These are phyloP conservation scores for Xylaria sp. DNA, from an alignment of 2,329 filamentous ascomycete species.

Conservation along the genomic window DNA sequence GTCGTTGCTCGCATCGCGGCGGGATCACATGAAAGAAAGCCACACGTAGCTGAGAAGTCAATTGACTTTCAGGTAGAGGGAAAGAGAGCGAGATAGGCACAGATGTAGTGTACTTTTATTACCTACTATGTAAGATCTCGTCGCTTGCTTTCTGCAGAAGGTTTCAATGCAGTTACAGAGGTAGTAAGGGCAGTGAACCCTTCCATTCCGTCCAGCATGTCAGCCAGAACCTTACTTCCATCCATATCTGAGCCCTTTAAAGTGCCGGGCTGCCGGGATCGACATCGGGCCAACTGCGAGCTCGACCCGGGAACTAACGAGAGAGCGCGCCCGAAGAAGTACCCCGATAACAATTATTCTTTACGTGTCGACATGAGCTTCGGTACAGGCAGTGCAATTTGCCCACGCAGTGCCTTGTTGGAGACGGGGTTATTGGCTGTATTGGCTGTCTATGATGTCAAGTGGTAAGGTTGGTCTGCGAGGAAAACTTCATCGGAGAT, in stretches of 20 bases:
- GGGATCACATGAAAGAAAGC: background rate
- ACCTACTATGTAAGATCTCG: too few species aligned
- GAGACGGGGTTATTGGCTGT: too few species aligned
- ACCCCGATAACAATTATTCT: slow-evolving; percentile 27
- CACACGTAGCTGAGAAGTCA: background rate
- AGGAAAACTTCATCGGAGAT: too few species aligned
- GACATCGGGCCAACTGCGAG: slow-evolving; percentile 12
- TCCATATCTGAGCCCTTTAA: background rate
- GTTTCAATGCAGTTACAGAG: too few species aligned
- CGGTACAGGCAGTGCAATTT: background rate
- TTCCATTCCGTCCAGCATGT: too few species aligned
- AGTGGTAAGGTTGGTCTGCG: background rate
- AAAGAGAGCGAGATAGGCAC: too few species aligned
- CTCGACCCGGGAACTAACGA: too few species aligned
- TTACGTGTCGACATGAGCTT: background rate
- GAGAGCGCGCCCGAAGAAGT: too few species aligned
- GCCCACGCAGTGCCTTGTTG: background rate
- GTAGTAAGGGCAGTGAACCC: too few species aligned
- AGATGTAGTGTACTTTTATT: too few species aligned
- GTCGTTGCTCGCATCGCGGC: background rate
- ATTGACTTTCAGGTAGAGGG: background rate
- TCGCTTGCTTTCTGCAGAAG: too few species aligned
- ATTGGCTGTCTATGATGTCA: slow-evolving; percentile 19
- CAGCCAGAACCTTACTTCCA: background rate
- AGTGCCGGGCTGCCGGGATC: slow-evolving; percentile 16